These are phyloP conservation scores for Teratosphaeria destructans DNA, from an alignment of 2,329 filamentous ascomycete species.

Conservation along the genomic window DNA sequence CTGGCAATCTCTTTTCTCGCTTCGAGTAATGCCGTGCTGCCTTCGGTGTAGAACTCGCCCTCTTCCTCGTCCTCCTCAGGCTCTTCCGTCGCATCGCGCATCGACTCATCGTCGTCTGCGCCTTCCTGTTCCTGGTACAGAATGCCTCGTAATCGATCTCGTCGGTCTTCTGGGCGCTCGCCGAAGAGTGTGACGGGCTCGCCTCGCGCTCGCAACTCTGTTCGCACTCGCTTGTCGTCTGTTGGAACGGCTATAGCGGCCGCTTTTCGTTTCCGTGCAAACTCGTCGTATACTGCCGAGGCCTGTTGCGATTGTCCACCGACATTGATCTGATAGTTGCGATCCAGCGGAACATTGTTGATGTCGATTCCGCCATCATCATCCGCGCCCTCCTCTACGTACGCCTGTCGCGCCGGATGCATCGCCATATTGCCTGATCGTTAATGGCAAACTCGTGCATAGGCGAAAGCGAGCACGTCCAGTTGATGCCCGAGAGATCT, in stretches of 20 bases:
- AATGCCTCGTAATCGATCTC: slow-evolving; percentile 76
- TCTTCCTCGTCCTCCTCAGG: slow-evolving; percentile 54
- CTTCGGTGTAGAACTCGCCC: slow-evolving; percentile 92
- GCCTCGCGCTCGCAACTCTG: slow-evolving; percentile 71
- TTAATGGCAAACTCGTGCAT: not conserved
- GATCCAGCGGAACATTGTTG: slow-evolving; percentile 58
- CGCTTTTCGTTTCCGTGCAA: slow-evolving; percentile 81
- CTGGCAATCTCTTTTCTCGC: slow-evolving; percentile 69
- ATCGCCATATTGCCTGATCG: slow-evolving; percentile 10
- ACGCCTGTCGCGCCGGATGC: slow-evolving; percentile 83
- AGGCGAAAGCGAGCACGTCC: not conserved
- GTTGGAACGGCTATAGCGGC: slow-evolving; percentile 87
- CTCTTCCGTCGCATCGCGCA: slow-evolving; percentile 50
- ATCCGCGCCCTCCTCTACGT: slow-evolving; percentile 75
- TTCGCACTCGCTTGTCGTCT: slow-evolving; percentile 77
- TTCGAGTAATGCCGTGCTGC: slow-evolving; percentile 60
- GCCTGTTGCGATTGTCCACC: slow-evolving; percentile 71
- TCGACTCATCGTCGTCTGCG: slow-evolving; percentile 34
- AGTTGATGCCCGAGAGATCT: not conserved
- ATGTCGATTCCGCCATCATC: slow-evolving; percentile 51
- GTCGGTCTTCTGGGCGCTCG: slow-evolving; percentile 72
- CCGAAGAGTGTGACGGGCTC: slow-evolving; percentile 92
- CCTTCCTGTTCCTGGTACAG: slow-evolving; percentile 59
- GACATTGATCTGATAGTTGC: slow-evolving; percentile 67
- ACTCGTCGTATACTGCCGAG: slow-evolving; percentile 74